Base-by-base conservation (phyloP, 2,329 filamentous ascomycete species). In the Fusarium burgessii region DNA sequence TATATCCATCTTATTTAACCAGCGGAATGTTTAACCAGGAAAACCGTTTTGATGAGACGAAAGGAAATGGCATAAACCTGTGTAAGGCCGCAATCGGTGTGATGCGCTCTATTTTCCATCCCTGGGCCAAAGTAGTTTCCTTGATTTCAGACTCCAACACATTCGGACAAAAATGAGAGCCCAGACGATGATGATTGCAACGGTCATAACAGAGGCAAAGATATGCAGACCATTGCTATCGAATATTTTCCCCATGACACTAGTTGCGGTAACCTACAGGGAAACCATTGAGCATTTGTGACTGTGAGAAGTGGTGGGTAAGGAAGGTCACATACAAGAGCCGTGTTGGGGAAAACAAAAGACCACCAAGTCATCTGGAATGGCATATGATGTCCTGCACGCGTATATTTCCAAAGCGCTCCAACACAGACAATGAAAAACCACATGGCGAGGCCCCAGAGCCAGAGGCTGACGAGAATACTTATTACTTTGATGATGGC, bases 331-430 rank as follows among this genome's bases (percentile, higher is more conserved):
- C 78, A 54, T 76, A 80, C 88, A 64, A 94, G 81, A 0, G 91
- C 92, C 1, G 92, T 95, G 73, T 95, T 94, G 4, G 93, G 92
- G 75, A 95, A 95, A 8, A 95, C 86, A 79, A 95, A 95, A 6
- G 90, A 93, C 80, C 91, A 96, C 90, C 93, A 97, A 3, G 91
- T 93, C 92, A 96, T 95, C 20, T 92, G 91, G 76, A 95, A 96
- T 7, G 89, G 86, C 83, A 94, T 89, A 63, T 85, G 87, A 40
- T 86, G 85, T 14, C 87, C 82, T 4, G 82, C 78, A 0, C 85
- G 83, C 23, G 90, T 84, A 54, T 91, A 90, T 33, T 90, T 91
- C 86, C 87, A 92, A 64, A 95, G 87, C 4, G 92, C 92, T 4
- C 92, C 91, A n/a, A 93, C 87, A 2, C 90, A 91, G 14, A 96